Base-by-base conservation (phyloP, 371 early-diverging fungal genomes). In the Umbelopsis sp. region DNA sequence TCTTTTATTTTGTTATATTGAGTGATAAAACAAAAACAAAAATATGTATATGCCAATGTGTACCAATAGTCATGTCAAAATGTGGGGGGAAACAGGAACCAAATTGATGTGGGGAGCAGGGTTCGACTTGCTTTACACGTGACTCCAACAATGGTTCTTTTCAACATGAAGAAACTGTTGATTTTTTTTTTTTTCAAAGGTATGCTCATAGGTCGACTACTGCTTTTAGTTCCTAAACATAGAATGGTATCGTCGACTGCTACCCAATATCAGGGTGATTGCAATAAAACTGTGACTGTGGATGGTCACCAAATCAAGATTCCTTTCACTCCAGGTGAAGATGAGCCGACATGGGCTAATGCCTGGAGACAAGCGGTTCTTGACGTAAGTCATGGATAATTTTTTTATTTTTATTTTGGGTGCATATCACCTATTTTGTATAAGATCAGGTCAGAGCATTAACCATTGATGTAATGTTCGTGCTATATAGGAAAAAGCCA, bases 401-500 rank as follows among this genome's bases (percentile, higher is more conserved):
- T 51, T 22, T 25, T 51, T 51, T 22, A 22, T 22, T 25, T 22
- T 29, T 51, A 51, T 24, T 24, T 22, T 22, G 11, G n/a, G 29
- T 41, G 41, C 2, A 41, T 0, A 35, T 35, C 16, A 32, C 57
- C 57, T 37, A 16, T 35, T 57, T 35, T 57, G 35, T 57, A 57
- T 32, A 35, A 35, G 57, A 18, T 57, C 18, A 18, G 57, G 12
- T 22, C 14, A 24, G 52, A 22, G 24, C 20, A 24, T 29, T 22
- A 20, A 12, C 22, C 29, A 51, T 20, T 51, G 52, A 51, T 51
- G 52, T 51, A 51, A 51, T 51, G 22, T 12, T 4, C 12, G 8
- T 25, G 12, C 52, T 11, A 51, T 44, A 14, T 46, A 77, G 78
- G 68, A 65, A 11, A 75, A 78, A 63, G 68, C 69, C 48, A 79